Conservation (phyloP, 2,329 filamentous ascomycete species). For the Triangularia setosa region DNA sequence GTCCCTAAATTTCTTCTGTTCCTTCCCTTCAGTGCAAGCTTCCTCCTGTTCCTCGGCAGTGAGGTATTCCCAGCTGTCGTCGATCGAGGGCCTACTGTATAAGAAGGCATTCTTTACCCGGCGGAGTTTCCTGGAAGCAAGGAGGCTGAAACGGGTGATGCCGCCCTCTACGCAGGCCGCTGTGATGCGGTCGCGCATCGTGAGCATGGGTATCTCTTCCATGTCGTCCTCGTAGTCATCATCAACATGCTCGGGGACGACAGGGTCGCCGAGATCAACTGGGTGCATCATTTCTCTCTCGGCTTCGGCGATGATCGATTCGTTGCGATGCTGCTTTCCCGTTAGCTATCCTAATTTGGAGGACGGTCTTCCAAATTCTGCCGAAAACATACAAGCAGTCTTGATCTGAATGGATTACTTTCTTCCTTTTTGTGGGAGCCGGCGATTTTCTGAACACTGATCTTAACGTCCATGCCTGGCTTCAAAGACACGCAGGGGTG, state of each 20-base stretch:
- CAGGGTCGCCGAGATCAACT: background rate
- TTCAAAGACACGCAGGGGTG: no score
- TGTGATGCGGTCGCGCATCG: background rate
- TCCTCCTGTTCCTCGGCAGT: background rate
- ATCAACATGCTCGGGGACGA: background rate
- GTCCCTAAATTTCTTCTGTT: background rate
- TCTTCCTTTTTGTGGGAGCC: background rate
- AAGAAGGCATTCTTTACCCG: background rate
- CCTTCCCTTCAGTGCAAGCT: background rate
- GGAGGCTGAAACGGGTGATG: background rate
- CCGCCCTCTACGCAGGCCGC: background rate
- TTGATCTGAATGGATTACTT: background rate
- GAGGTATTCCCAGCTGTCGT: slow-evolving; percentile 13
- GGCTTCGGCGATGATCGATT: background rate
- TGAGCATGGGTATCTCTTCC: background rate
- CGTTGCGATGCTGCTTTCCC: background rate
- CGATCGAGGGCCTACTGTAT: background rate
- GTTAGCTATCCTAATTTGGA: background rate
- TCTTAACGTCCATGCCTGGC: background rate
- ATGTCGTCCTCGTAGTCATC: background rate
- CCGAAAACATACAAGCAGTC: background rate
- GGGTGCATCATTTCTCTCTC: background rate
- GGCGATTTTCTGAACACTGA: background rate
- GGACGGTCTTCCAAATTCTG: background rate
- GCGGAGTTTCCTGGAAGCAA: background rate